A percentile compares a stretch with the other conserved stretches of the same genome.
Conservation (phyloP, 345 rosid species). For the Boechera divaricarpa region DNA sequence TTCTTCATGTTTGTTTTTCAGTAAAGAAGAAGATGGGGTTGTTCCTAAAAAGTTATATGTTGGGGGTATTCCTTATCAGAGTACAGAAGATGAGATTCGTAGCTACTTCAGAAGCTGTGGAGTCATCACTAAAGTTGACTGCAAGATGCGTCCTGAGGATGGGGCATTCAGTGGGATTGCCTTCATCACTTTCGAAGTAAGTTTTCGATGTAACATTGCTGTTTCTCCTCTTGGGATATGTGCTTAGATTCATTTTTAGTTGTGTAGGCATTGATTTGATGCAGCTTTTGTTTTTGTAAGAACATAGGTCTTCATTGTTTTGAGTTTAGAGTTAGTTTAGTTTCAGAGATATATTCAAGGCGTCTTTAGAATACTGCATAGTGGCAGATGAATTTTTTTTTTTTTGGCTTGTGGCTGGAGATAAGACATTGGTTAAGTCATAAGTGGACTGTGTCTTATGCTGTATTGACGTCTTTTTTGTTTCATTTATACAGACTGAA, state of each 20-base stretch:
- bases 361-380: neutral
- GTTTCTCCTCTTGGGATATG: neutral
- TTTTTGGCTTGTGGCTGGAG: conserved; percentile 1
- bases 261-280: conserved; percentile 15
- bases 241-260: neutral
- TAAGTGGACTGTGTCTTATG: conserved; percentile 1
- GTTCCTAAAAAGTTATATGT: conserved; percentile 70
- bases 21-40: conserved; percentile 50
- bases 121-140: conserved; percentile 70
- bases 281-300: neutral
- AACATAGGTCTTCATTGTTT: conserved; percentile 15
- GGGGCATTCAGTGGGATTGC: conserved; percentile 93
- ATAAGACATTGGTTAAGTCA: neutral
- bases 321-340: neutral
- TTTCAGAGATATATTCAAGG: conserved; percentile 19
- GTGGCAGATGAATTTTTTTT: neutral
- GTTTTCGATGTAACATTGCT: conserved; percentile 9
- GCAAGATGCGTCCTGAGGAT: conserved; percentile 86
- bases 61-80: conserved; percentile 93
- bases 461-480: conserved; percentile 4
- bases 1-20: conserved; percentile 46
- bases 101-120: conserved; percentile 88
- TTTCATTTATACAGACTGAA: conserved; percentile 58
- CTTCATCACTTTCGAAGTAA: conserved; percentile 74
- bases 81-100: conserved; percentile 82